A percentile compares a stretch with the other conserved stretches of the same genome.
phyloP scores from a whole-genome alignment of 1,284 basidiomycete species.

The Moesziomyces sp. region DNA sequence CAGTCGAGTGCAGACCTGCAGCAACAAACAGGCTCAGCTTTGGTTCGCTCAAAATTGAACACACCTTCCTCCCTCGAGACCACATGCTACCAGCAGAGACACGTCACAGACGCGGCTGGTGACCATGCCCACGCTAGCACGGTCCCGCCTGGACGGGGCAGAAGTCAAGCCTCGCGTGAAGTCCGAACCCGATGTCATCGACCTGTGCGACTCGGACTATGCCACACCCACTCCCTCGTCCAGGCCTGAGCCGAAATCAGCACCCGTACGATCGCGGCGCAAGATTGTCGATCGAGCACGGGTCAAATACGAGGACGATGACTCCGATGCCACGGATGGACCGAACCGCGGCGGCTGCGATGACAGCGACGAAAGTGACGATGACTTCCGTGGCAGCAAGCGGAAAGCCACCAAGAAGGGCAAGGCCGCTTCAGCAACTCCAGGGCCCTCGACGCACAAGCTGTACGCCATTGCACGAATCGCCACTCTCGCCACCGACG shows the following conservation, averaged over 20 bases:
- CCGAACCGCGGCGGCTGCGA: neutral
- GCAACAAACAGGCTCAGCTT: neutral
- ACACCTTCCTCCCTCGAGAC: neutral
- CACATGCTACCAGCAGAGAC: neutral
- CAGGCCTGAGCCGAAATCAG: neutral
- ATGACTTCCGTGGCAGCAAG: conserved; percentile 13
- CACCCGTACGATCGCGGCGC: neutral
- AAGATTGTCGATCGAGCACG: neutral
- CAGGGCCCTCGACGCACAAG: conserved; percentile 7
- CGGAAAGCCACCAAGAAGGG: neutral
- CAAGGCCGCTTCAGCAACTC: neutral
- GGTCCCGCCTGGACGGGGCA: neutral
- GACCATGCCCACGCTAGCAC: neutral
- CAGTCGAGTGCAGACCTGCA: neutral
- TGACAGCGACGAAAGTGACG: neutral
- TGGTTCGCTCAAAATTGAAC: too few relatives aligned
- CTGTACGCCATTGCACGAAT: conserved; percentile 41
- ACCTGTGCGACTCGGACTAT: conserved; percentile 30
- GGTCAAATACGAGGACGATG: conserved; percentile 7
- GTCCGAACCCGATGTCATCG: conserved; percentile 22
- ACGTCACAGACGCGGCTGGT: neutral
- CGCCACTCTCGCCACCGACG: conserved; percentile 39
- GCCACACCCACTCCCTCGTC: neutral
- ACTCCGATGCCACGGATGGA: neutral
- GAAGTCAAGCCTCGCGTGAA: conserved; percentile 16